Percentiles rank a stretch among this genome's conserved stretches.
phyloP scores from a whole-genome alignment of 2,329 filamentous ascomycete species.

The Fusarium nematophilum region DNA sequence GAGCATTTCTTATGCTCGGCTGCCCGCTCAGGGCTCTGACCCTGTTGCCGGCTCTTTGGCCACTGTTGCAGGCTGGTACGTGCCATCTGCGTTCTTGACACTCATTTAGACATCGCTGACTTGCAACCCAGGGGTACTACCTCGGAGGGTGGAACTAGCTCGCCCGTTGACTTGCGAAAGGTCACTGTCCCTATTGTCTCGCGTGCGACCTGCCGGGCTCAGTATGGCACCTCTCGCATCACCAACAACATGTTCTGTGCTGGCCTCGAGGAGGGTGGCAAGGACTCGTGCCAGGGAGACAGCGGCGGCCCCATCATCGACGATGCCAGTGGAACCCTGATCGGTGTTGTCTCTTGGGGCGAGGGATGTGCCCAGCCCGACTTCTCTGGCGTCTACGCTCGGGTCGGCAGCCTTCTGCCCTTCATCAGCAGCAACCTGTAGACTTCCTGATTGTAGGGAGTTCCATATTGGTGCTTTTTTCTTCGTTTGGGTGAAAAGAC shows the following conservation, averaged over 20 bases:
- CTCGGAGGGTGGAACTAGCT: constrained; percentile 14
- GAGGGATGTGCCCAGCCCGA: neutral
- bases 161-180: constrained; percentile 43
- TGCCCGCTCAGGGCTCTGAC: constrained; percentile 42
- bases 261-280: constrained; percentile 41
- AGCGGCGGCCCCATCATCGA: constrained; percentile 37
- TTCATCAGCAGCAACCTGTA: neutral
- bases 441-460: no score
- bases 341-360: neutral
- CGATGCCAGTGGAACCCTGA: neutral
- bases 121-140: constrained; percentile 35
- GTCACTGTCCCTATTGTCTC: constrained; percentile 46
- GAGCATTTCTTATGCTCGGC: constrained; percentile 40
- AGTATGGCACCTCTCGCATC: constrained; percentile 40
- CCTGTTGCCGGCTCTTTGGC: constrained; percentile 33
- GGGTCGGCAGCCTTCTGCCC: neutral
- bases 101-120: constrained; percentile 6
- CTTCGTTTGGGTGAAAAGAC: no score
- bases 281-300: constrained; percentile 49
- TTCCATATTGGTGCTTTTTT: no score
- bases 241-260: constrained; percentile 50
- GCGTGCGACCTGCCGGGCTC: constrained; percentile 40
- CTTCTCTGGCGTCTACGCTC: neutral
- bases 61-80: constrained; percentile 46
- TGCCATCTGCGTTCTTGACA: neutral